These are phyloP conservation scores for Lecanosticta acicola DNA, from an alignment of 2,329 filamentous ascomycete species.

Conservation along the genomic window DNA sequence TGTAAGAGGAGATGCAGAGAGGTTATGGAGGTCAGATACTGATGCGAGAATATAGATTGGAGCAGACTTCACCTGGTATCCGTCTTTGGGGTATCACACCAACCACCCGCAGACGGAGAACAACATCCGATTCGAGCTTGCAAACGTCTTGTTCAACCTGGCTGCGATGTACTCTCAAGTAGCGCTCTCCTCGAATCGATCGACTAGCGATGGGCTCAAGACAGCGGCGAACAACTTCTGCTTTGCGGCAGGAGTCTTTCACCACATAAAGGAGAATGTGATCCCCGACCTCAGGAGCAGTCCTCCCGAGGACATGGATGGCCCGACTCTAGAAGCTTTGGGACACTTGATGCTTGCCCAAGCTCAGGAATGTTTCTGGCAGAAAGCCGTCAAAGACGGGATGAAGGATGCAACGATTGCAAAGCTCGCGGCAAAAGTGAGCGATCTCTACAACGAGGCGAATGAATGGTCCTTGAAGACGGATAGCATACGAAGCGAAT, in stretches of 20 bases:
- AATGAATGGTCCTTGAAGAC: slow-evolving; percentile 84
- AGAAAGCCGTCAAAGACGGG: slow-evolving; percentile 89
- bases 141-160: slow-evolving; percentile 90
- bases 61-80: slow-evolving; percentile 94
- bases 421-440: slow-evolving; percentile 83
- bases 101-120: slow-evolving; percentile 43
- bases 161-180: slow-evolving; percentile 91
- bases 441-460: slow-evolving; percentile 80
- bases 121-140: slow-evolving; percentile 73
- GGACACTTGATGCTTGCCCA: slow-evolving; percentile 82
- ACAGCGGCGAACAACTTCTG: slow-evolving; percentile 86
- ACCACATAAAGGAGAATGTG: slow-evolving; percentile 68
- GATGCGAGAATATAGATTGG: slow-evolving; percentile 58
- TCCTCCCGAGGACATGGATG: slow-evolving; percentile 94
- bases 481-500: slow-evolving; percentile 82
- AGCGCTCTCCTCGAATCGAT: slow-evolving; percentile 71
- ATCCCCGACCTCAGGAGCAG: slow-evolving; percentile 72
- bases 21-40: background rate
- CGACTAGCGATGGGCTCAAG: slow-evolving; percentile 76
- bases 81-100: slow-evolving; percentile 68
- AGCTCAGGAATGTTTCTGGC: slow-evolving; percentile 96
- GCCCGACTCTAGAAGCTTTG: slow-evolving; percentile 75
- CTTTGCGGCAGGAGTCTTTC: slow-evolving; percentile 75
- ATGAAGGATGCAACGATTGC: slow-evolving; percentile 90
- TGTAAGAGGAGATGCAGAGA: slow-evolving; percentile 45